phyloP scores from a whole-genome alignment of 257 asterid species.

The Capsicum baccatum region DNA sequence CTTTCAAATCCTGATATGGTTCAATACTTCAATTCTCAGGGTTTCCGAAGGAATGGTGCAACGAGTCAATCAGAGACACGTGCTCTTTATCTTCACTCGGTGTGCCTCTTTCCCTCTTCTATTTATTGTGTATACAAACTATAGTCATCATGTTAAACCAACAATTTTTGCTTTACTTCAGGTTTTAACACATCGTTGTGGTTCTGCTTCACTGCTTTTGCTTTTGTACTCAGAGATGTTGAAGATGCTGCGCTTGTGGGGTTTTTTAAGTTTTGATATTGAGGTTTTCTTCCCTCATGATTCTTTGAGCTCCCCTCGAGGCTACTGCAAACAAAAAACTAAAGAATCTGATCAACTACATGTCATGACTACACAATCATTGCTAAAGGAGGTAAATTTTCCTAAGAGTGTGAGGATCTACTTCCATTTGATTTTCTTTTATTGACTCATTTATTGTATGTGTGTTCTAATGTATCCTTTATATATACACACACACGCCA shows the following conservation, averaged over 20 bases:
- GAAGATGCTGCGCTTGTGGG: slow-evolving; percentile 77
- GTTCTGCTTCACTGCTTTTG: slow-evolving; percentile 77
- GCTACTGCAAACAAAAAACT: slow-evolving; percentile 71
- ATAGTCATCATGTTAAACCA: slow-evolving; percentile 28
- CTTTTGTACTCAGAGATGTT: slow-evolving; percentile 80
- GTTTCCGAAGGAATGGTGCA: slow-evolving; percentile 61
- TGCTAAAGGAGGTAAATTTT: slow-evolving; percentile 67
- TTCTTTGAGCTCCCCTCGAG: slow-evolving; percentile 66
- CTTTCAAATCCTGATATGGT: slow-evolving; percentile 26
- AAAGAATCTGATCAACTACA: slow-evolving; percentile 65
- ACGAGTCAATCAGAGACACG: slow-evolving; percentile 72
- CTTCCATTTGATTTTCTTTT: slow-evolving; percentile 21
- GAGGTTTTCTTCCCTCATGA: slow-evolving; percentile 77
- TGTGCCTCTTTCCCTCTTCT: slow-evolving; percentile 42
- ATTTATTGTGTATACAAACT: slow-evolving; percentile 17
- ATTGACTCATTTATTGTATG: not conserved
- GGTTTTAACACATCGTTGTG: slow-evolving; percentile 86
- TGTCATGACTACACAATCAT: slow-evolving; percentile 64
- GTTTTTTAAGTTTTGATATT: slow-evolving; percentile 67
- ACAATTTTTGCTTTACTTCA: slow-evolving; percentile 39
- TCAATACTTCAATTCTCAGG: slow-evolving; percentile 56
- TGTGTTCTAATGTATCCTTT: slow-evolving; percentile 5
- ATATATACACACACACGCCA: too few relatives aligned
- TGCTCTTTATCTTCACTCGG: slow-evolving; percentile 81
- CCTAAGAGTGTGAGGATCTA: not conserved